These are phyloP conservation scores for Cladosporium austrohemisphaericum DNA, from an alignment of 2,329 filamentous ascomycete species.

Conservation along the genomic window DNA sequence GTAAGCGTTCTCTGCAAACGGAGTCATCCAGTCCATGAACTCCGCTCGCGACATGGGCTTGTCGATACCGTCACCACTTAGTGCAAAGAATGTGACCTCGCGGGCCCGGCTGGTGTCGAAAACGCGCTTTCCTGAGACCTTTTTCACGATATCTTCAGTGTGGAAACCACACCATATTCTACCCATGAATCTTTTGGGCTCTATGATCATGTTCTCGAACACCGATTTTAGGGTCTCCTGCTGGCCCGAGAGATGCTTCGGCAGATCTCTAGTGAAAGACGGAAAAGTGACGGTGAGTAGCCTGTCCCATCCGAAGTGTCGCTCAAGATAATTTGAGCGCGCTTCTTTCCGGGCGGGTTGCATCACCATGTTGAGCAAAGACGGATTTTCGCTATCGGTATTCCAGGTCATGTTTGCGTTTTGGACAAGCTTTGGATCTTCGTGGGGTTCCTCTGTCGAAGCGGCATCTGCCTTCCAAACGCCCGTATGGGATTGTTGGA, in stretches of 20 bases:
- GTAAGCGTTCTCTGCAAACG: conserved; percentile 32
- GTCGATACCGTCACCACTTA: conserved; percentile 18
- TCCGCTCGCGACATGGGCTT: conserved; percentile 23
- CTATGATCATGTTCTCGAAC: not conserved
- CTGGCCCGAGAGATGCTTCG: conserved; percentile 20
- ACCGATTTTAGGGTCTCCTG: not conserved
- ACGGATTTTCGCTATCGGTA: not conserved
- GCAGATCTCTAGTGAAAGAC: conserved; percentile 19
- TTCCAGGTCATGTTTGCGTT: not conserved
- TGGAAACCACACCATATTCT: conserved; percentile 41
- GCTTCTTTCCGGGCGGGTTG: not conserved
- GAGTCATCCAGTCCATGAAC: conserved; percentile 41
- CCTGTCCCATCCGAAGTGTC: conserved; percentile 35
- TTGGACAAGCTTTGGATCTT: not conserved
- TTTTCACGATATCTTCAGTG: conserved; percentile 33
- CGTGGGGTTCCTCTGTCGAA: too few relatives aligned
- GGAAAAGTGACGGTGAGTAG: conserved; percentile 42
- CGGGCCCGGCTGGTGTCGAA: not conserved
- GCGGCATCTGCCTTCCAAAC: not conserved
- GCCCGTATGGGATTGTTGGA: not conserved
- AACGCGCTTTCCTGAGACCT: not conserved
- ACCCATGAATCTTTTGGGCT: conserved; percentile 38
- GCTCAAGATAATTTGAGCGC: conserved; percentile 21
- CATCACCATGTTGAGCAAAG: not conserved
- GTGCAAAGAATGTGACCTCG: conserved; percentile 24